A percentile compares a stretch with the other conserved stretches of the same genome.
phyloP scores from a whole-genome alignment of 306 rosid genomes.

The Rosa multiflora region DNA sequence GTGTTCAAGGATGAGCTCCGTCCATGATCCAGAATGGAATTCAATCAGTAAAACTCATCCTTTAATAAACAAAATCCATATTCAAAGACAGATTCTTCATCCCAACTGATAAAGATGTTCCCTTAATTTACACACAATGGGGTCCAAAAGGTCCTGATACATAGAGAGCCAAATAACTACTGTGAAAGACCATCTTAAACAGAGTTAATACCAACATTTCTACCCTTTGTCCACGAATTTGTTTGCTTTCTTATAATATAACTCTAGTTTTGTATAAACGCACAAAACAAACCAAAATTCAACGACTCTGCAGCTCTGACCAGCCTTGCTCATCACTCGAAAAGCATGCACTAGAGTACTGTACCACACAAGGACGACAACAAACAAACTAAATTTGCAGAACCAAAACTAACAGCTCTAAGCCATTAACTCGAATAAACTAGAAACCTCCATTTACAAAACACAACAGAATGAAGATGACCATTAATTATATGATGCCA shows the following conservation, averaged over 20 bases:
- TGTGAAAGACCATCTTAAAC: neutral
- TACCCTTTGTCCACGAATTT: neutral
- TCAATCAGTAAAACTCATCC: neutral
- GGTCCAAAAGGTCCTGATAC: neutral
- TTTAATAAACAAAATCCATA: neutral
- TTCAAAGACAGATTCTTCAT: neutral
- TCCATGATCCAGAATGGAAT: neutral
- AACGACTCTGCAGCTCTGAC: neutral
- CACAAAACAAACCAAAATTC: neutral
- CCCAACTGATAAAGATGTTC: neutral
- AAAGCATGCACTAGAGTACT: neutral
- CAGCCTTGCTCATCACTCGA: neutral
- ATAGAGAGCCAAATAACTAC: neutral
- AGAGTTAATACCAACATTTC: neutral
- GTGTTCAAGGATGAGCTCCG: neutral
- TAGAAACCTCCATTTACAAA: conserved; percentile 35
- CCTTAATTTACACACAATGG: neutral
- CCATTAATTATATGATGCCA: conserved; percentile 21
- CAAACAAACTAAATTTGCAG: conserved; percentile 2
- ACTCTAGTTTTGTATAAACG: neutral
- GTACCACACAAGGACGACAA: neutral
- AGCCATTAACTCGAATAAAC: neutral
- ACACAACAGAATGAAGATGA: conserved; percentile 34
- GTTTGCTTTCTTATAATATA: neutral
- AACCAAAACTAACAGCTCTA: conserved; percentile 10